phyloP scores from a whole-genome alignment of 345 rosid genomes.

The Arabis alpina region DNA sequence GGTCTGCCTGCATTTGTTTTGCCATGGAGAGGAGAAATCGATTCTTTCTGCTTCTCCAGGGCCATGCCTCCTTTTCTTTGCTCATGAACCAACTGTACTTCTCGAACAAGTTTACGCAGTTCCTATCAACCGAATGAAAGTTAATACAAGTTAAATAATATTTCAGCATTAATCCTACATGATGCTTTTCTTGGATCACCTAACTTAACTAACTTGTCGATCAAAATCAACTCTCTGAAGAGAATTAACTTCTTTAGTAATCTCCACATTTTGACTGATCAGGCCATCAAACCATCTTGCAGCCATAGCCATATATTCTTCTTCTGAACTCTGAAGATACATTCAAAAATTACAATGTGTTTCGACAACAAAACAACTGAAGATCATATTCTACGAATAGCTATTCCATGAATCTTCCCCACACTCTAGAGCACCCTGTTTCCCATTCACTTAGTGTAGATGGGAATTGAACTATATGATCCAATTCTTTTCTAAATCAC shows the following conservation, averaged over 20 bases:
- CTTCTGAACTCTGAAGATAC: conserved; percentile 49
- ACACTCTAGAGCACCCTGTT: neutral
- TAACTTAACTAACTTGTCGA: conserved; percentile 69
- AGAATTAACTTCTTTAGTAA: conserved; percentile 80
- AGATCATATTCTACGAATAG: neutral
- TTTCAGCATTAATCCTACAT: conserved; percentile 15
- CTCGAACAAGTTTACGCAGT: conserved; percentile 74
- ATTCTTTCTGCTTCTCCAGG: conserved; percentile 50
- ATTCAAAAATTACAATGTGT: conserved; percentile 10
- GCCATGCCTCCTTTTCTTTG: conserved; percentile 31
- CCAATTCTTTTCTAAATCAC: neutral
- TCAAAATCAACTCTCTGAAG: conserved; percentile 67
- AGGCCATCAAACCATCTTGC: conserved; percentile 85
- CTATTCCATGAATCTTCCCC: neutral
- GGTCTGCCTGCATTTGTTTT: conserved; percentile 44
- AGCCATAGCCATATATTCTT: conserved; percentile 46
- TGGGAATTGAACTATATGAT: neutral
- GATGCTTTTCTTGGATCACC: neutral
- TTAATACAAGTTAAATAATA: too few species aligned
- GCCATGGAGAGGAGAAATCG: conserved; percentile 61
- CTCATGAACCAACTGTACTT: conserved; percentile 59
- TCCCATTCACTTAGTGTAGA: neutral
- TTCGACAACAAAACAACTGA: neutral
- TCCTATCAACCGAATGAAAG: conserved; percentile 51
- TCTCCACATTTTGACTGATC: conserved; percentile 52